phyloP scores from a whole-genome alignment of 148 eudicot species.

The Cornus controversa region DNA sequence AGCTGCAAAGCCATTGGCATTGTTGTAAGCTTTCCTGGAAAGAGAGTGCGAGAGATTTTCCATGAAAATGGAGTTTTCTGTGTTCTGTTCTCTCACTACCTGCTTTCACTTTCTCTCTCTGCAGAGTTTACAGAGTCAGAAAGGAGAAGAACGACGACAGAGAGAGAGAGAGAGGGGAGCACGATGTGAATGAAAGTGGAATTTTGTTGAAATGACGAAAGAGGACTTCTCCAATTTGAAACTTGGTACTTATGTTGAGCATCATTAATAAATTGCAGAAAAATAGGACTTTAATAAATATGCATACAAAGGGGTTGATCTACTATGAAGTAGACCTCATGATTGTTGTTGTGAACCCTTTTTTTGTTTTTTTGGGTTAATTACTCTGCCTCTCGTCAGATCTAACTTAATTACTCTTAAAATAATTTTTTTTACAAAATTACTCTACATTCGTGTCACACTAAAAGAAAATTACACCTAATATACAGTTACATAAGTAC shows the following conservation, averaged over 20 bases:
- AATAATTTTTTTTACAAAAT: too few relatives aligned
- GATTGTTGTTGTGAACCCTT: too few relatives aligned
- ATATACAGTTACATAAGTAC: too few relatives aligned
- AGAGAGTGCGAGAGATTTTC: conserved; percentile 29
- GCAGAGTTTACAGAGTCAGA: not conserved
- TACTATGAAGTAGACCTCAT: too few relatives aligned
- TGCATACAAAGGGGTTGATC: too few relatives aligned
- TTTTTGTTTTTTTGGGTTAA: too few relatives aligned
- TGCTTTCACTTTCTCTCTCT: not conserved
- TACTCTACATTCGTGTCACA: too few relatives aligned
- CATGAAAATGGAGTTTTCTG: conserved; percentile 20
- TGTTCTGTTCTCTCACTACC: not conserved
- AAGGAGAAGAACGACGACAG: conserved; percentile 3
- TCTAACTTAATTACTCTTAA: too few relatives aligned
- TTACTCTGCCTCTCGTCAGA: too few relatives aligned
- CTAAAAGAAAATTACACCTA: too few relatives aligned
- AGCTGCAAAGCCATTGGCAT: conserved; percentile 31
- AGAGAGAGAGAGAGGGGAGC: conserved; percentile 10
- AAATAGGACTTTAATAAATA: too few relatives aligned
- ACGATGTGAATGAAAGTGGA: conserved; percentile 11
- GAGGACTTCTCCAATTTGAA: not conserved
- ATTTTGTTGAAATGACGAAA: not conserved
- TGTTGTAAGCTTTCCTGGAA: conserved; percentile 28
- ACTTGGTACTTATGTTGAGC: not conserved
- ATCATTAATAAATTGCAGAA: too few relatives aligned